A percentile compares a stretch with the other conserved stretches of the same genome.
phyloP scores from a whole-genome alignment of 2,329 filamentous ascomycete genomes.

The Colletotrichum godetiae region DNA sequence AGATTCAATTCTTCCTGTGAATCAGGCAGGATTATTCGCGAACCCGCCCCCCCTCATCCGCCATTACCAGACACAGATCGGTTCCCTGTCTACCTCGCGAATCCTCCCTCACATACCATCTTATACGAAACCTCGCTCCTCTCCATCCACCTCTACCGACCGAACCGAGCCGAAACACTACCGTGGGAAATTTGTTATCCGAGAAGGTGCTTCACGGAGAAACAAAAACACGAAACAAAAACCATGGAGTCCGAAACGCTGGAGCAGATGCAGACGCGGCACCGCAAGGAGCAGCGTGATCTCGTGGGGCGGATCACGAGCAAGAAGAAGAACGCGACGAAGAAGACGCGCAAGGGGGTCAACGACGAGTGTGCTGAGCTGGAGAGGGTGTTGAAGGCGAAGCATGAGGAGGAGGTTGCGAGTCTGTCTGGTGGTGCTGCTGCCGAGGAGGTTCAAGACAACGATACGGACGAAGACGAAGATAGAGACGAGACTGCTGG shows the following conservation, averaged over 20 bases:
- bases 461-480: slow-evolving; percentile 13
- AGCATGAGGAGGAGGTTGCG: slow-evolving; percentile 72
- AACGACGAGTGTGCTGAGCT: slow-evolving; percentile 80
- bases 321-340: slow-evolving; percentile 97
- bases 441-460: neutral
- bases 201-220: too few relatives aligned
- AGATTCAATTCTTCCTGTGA: neutral
- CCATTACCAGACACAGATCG: neutral
- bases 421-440: slow-evolving; percentile 46
- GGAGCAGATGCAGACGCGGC: slow-evolving; percentile 82
- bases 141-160: too few relatives aligned
- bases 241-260: slow-evolving; percentile 62
- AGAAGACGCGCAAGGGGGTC: slow-evolving; percentile 82
- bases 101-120: too few relatives aligned
- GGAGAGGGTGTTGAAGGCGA: slow-evolving; percentile 74
- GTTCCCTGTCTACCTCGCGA: neutral
- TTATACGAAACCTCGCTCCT: too few relatives aligned
- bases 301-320: slow-evolving; percentile 87
- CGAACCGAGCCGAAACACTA: neutral
- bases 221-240: neutral
- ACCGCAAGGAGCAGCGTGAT: slow-evolving; percentile 90
- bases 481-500: neutral
- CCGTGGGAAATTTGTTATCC: too few relatives aligned
- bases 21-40: neutral
- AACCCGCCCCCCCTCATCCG: too few relatives aligned